Evolutionary conservation across 140 eudicot genomes (phyloP).

Genomic region (Anethum foeniculum): DNA sequence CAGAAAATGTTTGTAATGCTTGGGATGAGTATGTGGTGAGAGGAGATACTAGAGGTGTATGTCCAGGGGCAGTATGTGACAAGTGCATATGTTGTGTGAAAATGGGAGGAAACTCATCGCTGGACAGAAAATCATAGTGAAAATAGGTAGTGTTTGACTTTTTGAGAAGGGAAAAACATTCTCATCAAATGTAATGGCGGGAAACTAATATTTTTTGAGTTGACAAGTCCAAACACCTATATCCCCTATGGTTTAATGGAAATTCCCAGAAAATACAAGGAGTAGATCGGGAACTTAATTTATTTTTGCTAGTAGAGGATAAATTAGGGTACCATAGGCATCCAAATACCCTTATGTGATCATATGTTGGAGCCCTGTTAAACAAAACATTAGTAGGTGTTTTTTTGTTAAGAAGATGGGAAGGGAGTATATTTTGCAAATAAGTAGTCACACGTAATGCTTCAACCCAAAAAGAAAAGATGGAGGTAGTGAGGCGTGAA

Average conservation of each 20-base stretch:
- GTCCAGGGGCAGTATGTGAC: too few relatives aligned
- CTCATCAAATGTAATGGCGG: background rate
- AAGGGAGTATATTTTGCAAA: too few relatives aligned
- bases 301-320: too few relatives aligned
- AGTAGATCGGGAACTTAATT: too few relatives aligned
- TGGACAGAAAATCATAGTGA: constrained; percentile 1
- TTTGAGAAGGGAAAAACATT: background rate
- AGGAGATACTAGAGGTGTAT: background rate
- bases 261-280: too few relatives aligned
- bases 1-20: background rate
- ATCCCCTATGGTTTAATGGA: too few relatives aligned
- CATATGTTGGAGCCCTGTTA: too few relatives aligned
- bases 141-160: background rate
- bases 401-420: background rate
- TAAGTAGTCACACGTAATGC: background rate
- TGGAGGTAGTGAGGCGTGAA: background rate
- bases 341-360: too few relatives aligned
- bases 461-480: background rate
- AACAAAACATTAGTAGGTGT: background rate
- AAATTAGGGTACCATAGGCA: too few relatives aligned
- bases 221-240: too few relatives aligned
- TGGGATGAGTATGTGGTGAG: background rate
- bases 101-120: background rate
- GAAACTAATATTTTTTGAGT: too few relatives aligned
- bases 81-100: background rate